Evolutionary conservation across 176 grass and related monocot species (phyloP).

Genomic region (Secale cereale): DNA sequence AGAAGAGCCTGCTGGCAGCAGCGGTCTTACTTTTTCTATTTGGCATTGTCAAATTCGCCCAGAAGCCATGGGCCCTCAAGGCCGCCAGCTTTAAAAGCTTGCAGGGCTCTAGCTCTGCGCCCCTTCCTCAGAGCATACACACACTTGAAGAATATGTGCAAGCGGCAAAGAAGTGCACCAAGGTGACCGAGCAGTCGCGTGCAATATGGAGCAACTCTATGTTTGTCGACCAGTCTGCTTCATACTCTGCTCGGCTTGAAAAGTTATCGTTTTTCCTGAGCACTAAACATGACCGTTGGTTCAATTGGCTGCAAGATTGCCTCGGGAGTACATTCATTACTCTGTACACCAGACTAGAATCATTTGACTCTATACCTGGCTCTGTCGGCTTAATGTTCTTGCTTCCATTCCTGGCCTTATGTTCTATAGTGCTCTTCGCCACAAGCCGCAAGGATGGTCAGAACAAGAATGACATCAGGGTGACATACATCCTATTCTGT

Average conservation of each 20-base stretch:
- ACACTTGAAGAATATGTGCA: background rate
- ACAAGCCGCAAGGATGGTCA: background rate
- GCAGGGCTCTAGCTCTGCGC: background rate
- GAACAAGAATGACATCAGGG: background rate
- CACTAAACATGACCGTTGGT: too few relatives aligned
- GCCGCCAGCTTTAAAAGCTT: background rate
- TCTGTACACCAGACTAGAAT: background rate
- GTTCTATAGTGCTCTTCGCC: background rate
- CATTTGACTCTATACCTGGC: fast-evolving
- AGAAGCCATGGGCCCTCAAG: background rate
- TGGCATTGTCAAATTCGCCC: background rate
- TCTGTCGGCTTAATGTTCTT: fast-evolving
- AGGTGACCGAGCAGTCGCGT: background rate
- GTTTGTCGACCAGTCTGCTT: background rate
- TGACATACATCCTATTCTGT: background rate
- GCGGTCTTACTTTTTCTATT: background rate
- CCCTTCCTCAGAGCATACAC: too few relatives aligned
- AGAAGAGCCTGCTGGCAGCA: background rate
- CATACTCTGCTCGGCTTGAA: background rate
- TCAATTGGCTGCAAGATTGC: fast-evolving
- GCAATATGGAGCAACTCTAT: background rate
- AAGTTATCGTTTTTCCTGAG: fast-evolving
- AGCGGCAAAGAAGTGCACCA: background rate
- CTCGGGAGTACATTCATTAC: fast-evolving
- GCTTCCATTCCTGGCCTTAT: background rate